These are phyloP conservation scores for Forsythia suspensa DNA, from an alignment of 257 asterid species.

Conservation along the genomic window DNA sequence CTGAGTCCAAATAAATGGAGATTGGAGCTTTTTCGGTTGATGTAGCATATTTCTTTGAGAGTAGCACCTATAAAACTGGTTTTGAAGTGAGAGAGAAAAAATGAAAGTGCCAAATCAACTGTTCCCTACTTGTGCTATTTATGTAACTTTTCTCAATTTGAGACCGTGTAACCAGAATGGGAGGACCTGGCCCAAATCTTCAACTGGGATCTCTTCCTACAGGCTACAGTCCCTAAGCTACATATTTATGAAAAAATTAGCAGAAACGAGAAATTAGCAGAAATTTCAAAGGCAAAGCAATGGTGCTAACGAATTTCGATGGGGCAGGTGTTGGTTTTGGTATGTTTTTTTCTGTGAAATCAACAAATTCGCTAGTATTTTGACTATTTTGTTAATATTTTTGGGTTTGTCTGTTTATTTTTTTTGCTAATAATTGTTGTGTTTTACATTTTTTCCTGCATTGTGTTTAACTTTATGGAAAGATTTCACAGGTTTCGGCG, in stretches of 20 bases:
- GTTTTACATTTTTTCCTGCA: neutral
- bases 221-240: neutral
- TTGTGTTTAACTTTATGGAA: neutral
- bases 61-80: no score
- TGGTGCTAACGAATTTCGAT: constrained; percentile 64
- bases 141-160: neutral
- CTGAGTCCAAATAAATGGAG: no score
- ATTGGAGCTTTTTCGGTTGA: no score
- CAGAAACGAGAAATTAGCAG: neutral
- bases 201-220: neutral
- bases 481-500: constrained; percentile 57
- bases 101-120: neutral
- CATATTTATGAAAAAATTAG: neutral
- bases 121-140: neutral
- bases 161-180: neutral
- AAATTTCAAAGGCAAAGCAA: constrained; percentile 9
- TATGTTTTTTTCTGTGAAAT: constrained; percentile 24
- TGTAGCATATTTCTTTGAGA: no score
- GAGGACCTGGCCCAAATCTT: neutral
- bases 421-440: neutral
- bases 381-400: neutral
- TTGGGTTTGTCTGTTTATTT: neutral
- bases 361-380: neutral
- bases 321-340: constrained; percentile 87
- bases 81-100: no score